These are phyloP conservation scores for Thalassiosira exigua DNA, from an alignment of 352 stramenopile genomes.

Conservation along the genomic window DNA sequence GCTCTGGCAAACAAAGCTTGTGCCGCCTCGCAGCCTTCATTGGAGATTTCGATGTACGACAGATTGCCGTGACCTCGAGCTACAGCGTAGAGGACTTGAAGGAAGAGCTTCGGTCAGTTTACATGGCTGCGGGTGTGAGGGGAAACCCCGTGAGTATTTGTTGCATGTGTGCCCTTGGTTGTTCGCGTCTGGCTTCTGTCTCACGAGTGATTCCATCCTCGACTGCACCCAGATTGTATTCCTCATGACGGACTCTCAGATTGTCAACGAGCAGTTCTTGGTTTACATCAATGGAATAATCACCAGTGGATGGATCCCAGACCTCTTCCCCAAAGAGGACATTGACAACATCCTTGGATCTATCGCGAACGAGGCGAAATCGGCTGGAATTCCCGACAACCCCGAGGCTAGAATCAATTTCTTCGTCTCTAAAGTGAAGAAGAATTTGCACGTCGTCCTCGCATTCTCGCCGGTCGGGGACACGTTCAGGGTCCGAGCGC, in stretches of 20 bases:
- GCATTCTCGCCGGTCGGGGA: constrained; percentile 97
- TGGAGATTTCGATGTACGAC: constrained; percentile 94
- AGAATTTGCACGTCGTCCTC: constrained; percentile 96
- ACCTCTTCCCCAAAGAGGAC: constrained; percentile 97
- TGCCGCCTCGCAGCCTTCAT: constrained; percentile 96
- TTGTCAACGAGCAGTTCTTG: constrained; percentile 97
- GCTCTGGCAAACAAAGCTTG: constrained; percentile 95
- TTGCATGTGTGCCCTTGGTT: too few species aligned
- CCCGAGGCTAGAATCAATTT: constrained; percentile 95
- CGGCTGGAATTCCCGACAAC: constrained; percentile 92
- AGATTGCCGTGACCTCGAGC: constrained; percentile 94
- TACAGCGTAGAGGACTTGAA: constrained; percentile 97
- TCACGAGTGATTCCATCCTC: too few species aligned
- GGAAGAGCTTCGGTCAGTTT: constrained; percentile 96
- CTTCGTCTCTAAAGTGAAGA: constrained; percentile 91
- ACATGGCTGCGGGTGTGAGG: constrained; percentile 94
- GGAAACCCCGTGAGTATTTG: too few species aligned
- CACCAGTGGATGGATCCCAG: constrained; percentile 94
- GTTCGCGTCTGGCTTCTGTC: too few species aligned
- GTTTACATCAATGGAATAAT: constrained; percentile 99
- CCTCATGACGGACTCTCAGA: constrained; percentile 98
- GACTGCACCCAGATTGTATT: too few species aligned
- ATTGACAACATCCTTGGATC: constrained; percentile 91
- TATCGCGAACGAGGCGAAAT: constrained; percentile 94
- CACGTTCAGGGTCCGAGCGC: constrained; percentile 94